Evolutionary conservation across 2,329 filamentous ascomycete genomes (phyloP).

Genomic region (Paecilomyces dactylethromorphus): DNA sequence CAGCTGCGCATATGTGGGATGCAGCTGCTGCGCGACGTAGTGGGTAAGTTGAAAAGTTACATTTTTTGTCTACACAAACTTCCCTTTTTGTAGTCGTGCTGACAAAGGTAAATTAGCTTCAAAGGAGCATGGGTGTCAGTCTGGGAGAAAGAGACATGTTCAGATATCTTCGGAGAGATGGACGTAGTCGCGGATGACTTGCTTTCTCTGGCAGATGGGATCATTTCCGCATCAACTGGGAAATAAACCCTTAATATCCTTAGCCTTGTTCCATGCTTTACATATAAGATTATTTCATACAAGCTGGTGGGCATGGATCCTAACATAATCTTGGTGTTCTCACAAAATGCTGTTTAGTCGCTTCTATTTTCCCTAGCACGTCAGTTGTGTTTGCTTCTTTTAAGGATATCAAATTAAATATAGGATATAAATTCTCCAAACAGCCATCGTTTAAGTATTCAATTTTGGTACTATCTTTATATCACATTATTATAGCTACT

Average conservation of each 20-base stretch:
- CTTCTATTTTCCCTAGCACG: too few relatives aligned
- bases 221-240: conserved; percentile 10
- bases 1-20: conserved; percentile 25
- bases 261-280: too few relatives aligned
- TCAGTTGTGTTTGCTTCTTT: too few relatives aligned
- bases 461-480: background rate
- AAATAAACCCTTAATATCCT: background rate
- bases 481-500: background rate
- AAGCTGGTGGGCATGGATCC: too few relatives aligned
- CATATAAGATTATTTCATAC: too few relatives aligned
- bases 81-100: background rate
- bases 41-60: conserved; percentile 12
- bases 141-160: conserved; percentile 17
- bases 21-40: conserved; percentile 17
- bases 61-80: background rate
- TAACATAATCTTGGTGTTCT: too few relatives aligned
- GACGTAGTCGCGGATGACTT: conserved; percentile 20
- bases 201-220: conserved; percentile 20
- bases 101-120: conserved; percentile 8
- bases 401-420: too few relatives aligned
- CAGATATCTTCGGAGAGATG: conserved; percentile 20
- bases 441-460: too few relatives aligned
- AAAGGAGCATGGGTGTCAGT: conserved; percentile 18
- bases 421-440: too few relatives aligned
- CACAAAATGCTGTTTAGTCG: too few relatives aligned